These are phyloP conservation scores for Sugiyamaella valdiviana DNA, from an alignment of 805 yeast species.

Conservation along the genomic window DNA sequence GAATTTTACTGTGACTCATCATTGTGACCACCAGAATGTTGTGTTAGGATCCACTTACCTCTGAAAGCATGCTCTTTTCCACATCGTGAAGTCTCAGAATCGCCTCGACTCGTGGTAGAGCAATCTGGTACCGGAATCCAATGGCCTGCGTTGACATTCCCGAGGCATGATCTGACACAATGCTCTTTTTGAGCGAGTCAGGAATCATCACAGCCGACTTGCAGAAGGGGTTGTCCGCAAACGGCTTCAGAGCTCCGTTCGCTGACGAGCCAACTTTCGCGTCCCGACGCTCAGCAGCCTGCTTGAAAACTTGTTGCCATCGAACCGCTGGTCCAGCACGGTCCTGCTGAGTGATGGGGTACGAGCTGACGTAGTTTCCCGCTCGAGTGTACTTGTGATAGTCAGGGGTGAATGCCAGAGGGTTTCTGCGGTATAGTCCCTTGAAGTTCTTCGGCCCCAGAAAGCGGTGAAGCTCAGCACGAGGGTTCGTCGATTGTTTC, in stretches of 20 bases:
- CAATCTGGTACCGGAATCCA: conserved; percentile 71
- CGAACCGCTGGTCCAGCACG: conserved; percentile 19
- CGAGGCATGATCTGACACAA: conserved; percentile 49
- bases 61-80: conserved; percentile 54
- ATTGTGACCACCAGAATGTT: conserved; percentile 31
- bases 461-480: conserved; percentile 50
- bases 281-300: conserved; percentile 12
- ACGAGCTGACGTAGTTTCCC: conserved; percentile 24
- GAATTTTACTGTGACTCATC: conserved; percentile 43
- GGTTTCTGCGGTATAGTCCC: conserved; percentile 75
- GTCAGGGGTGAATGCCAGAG: conserved; percentile 68
- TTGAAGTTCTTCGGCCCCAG: conserved; percentile 78
- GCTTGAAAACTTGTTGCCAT: conserved; percentile 28
- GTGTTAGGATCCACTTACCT: conserved; percentile 48
- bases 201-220: conserved; percentile 59
- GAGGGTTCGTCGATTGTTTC: conserved; percentile 12
- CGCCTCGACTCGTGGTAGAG: conserved; percentile 87
- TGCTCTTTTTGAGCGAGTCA: conserved; percentile 50
- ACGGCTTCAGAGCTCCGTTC: conserved; percentile 48
- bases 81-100: conserved; percentile 59
- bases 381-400: conserved; percentile 73
- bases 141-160: conserved; percentile 63
- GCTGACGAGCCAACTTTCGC: neutral
- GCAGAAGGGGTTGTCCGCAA: conserved; percentile 68
- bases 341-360: conserved; percentile 28